Conservation (phyloP, 371 early-diverging fungal genomes). For the Fennellomyces sp. region DNA sequence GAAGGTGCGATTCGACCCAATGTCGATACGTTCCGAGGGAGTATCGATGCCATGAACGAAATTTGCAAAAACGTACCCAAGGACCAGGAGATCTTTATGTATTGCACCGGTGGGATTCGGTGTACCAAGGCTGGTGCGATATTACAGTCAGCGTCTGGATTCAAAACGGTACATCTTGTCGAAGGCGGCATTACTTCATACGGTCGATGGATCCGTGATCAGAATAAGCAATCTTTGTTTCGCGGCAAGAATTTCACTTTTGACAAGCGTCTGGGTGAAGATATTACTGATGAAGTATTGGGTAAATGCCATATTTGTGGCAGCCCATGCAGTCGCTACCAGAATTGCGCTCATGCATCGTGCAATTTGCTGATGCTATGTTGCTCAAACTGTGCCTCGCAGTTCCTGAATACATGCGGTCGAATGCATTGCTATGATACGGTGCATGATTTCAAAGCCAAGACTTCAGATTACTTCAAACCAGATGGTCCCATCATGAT, state of each 20-base stretch:
- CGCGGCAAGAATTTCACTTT: slow-evolving; percentile 87
- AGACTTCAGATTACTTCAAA: slow-evolving; percentile 24
- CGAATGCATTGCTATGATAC: slow-evolving; percentile 62
- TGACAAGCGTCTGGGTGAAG: slow-evolving; percentile 80
- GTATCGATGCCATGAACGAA: slow-evolving; percentile 50
- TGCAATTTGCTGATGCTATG: slow-evolving; percentile 80
- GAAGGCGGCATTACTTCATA: slow-evolving; percentile 83
- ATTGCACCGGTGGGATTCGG: slow-evolving; percentile 82
- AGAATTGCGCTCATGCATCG: slow-evolving; percentile 73
- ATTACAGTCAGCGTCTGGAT: slow-evolving; percentile 67
- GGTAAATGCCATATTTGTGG: slow-evolving; percentile 76
- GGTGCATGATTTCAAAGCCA: slow-evolving; percentile 35
- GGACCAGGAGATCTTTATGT: slow-evolving; percentile 80
- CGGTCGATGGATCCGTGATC: slow-evolving; percentile 65
- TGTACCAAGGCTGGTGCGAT: slow-evolving; percentile 80
- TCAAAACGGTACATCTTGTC: slow-evolving; percentile 68
- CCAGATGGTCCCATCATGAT: slow-evolving; percentile 38
- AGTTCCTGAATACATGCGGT: slow-evolving; percentile 68
- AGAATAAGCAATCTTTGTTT: slow-evolving; percentile 60
- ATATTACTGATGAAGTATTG: slow-evolving; percentile 71
- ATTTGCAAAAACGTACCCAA: slow-evolving; percentile 50
- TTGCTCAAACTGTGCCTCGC: slow-evolving; percentile 63
- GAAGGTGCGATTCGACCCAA: slow-evolving; percentile 75
- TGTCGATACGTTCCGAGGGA: slow-evolving; percentile 76
- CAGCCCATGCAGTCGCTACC: slow-evolving; percentile 63